Percentiles rank a stretch among this genome's conserved stretches.
phyloP scores from a whole-genome alignment of 2,329 filamentous ascomycete species.

The Immersiporthe knoxdaviesiana region DNA sequence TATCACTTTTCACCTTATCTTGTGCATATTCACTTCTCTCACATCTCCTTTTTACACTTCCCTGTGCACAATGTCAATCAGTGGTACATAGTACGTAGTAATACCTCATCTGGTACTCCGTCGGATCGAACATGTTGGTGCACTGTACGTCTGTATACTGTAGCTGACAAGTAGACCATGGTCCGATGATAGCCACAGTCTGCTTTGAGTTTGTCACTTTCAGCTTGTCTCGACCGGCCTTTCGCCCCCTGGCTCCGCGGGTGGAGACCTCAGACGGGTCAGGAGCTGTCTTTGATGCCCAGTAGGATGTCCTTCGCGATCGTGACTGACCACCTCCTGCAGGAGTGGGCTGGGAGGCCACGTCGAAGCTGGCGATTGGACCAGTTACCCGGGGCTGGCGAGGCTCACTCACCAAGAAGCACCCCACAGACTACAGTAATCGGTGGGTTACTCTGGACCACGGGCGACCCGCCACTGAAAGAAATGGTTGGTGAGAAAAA shows the following conservation, averaged over 20 bases:
- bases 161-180: neutral
- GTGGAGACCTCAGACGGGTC: neutral
- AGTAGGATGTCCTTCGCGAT: neutral
- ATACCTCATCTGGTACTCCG: neutral
- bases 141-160: neutral
- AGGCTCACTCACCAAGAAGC: neutral
- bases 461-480: slow-evolving; percentile 10
- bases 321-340: neutral
- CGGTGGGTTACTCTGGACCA: slow-evolving; percentile 13
- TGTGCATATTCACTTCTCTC: neutral
- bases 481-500: neutral
- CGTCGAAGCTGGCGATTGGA: slow-evolving; percentile 19
- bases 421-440: slow-evolving; percentile 11
- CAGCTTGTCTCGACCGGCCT: neutral
- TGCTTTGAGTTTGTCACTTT: neutral
- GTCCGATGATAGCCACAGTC: neutral
- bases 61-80: neutral
- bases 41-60: neutral
- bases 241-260: neutral
- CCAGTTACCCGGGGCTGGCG: neutral
- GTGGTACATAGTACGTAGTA: neutral
- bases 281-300: slow-evolving; percentile 2
- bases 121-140: neutral
- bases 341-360: slow-evolving; percentile 8
- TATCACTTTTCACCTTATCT: neutral